phyloP scores from a whole-genome alignment of 495 filamentous ascomycete genomes.

The Podospora anserina region DNA sequence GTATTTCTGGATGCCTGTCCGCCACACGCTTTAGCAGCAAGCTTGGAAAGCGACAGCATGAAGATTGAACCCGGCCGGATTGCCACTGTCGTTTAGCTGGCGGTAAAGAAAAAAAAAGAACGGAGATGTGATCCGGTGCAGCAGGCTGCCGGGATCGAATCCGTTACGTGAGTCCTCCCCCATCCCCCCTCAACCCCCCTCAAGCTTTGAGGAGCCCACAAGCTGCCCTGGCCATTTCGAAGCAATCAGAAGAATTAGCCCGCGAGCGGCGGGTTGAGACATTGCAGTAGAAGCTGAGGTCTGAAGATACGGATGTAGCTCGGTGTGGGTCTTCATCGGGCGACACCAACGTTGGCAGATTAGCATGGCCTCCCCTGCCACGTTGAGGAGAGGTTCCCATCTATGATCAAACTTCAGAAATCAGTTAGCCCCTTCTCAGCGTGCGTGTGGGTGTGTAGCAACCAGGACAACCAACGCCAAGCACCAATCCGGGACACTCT shows the following conservation, averaged over 20 bases:
- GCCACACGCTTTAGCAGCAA: not conserved
- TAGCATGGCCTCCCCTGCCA: not conserved
- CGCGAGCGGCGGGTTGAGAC: not conserved
- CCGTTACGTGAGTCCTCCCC: not conserved
- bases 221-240: not conserved
- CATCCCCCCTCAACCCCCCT: not conserved
- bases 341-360: not conserved
- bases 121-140: not conserved
- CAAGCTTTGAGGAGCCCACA: not conserved
- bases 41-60: not conserved
- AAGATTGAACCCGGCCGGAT: not conserved
- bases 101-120: not conserved
- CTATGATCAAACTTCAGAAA: not conserved
- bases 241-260: not conserved
- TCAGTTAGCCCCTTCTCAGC: not conserved
- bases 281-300: no score
- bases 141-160: not conserved
- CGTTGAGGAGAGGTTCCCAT: not conserved
- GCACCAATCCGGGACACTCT: not conserved
- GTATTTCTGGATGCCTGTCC: not conserved
- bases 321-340: not conserved
- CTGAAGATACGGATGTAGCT: not conserved
- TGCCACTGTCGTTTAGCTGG: not conserved
- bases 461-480: not conserved
- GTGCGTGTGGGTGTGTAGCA: not conserved